Conservation (phyloP, 768 basidiomycete genomes). For the Chalciporus sphaerocephalus region DNA sequence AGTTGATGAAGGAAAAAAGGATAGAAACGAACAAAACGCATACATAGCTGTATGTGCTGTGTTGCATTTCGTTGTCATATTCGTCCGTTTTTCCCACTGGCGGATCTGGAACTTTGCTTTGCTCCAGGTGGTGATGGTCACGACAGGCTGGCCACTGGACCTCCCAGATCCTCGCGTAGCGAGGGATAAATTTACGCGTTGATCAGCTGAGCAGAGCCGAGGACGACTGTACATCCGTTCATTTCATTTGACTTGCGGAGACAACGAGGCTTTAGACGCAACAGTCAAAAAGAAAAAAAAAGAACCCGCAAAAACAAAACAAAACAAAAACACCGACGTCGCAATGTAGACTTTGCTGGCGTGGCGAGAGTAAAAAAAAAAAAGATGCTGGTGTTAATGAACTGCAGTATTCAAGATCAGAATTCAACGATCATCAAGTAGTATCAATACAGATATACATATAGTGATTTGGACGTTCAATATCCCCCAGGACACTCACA, state of each 20-base stretch:
- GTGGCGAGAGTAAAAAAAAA: too few species aligned
- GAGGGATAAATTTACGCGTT: neutral
- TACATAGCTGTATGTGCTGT: too few species aligned
- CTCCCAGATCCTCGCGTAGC: neutral
- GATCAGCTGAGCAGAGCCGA: too few species aligned
- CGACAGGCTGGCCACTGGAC: neutral
- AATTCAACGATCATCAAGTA: neutral
- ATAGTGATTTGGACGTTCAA: neutral
- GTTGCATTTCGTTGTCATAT: neutral
- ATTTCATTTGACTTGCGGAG: neutral
- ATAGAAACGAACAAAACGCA: neutral
- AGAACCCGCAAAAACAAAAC: neutral
- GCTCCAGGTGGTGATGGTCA: neutral
- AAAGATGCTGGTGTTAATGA: neutral
- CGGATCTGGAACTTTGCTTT: neutral
- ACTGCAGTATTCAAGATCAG: neutral
- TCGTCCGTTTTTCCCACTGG: neutral
- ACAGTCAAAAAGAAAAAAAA: neutral
- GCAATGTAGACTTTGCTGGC: neutral
- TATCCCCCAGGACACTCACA: conserved; percentile 1
- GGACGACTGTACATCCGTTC: neutral
- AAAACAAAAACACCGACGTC: neutral
- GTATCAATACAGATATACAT: too few species aligned
- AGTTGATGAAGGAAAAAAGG: neutral
- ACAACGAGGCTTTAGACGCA: neutral